Evolutionary conservation across 495 filamentous ascomycete species (phyloP).

Genomic region (Poronia punctata): DNA sequence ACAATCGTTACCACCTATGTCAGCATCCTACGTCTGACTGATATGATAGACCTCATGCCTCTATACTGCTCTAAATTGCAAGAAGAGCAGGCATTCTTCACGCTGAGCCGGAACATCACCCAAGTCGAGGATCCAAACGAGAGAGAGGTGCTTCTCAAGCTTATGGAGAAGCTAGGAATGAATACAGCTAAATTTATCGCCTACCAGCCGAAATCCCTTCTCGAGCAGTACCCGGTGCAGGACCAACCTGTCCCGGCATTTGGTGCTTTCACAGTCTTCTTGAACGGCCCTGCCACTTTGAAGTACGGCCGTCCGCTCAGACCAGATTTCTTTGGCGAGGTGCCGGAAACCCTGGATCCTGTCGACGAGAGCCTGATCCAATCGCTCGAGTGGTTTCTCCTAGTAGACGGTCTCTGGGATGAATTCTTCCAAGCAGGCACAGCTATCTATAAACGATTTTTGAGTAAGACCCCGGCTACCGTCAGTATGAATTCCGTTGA

Average conservation of each 20-base stretch:
- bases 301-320: constrained; percentile 46
- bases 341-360: constrained; percentile 40
- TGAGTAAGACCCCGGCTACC: constrained; percentile 49
- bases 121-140: constrained; percentile 39
- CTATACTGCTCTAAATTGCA: constrained; percentile 77
- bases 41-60: constrained; percentile 68
- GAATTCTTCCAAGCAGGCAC: constrained; percentile 62
- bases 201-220: constrained; percentile 50
- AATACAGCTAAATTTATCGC: constrained; percentile 42
- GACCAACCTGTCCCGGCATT: constrained; percentile 20
- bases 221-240: constrained; percentile 28
- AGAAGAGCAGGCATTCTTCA: constrained; percentile 36
- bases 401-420: constrained; percentile 61
- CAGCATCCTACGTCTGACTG: constrained; percentile 60
- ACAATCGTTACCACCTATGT: constrained; percentile 75
- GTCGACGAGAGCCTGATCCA: constrained; percentile 68
- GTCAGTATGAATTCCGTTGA: too few relatives aligned
- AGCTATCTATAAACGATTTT: constrained; percentile 63
- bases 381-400: constrained; percentile 76
- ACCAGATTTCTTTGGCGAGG: constrained; percentile 59
- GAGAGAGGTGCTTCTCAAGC: constrained; percentile 51
- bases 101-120: constrained; percentile 51
- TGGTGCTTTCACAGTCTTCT: constrained; percentile 45
- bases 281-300: constrained; percentile 32
- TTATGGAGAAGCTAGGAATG: constrained; percentile 51